Evolutionary conservation across 2,329 filamentous ascomycete genomes (phyloP), one percentile per base, ranked within the genome.

Genomic region (Simplicillium aogashimaense): DNA sequence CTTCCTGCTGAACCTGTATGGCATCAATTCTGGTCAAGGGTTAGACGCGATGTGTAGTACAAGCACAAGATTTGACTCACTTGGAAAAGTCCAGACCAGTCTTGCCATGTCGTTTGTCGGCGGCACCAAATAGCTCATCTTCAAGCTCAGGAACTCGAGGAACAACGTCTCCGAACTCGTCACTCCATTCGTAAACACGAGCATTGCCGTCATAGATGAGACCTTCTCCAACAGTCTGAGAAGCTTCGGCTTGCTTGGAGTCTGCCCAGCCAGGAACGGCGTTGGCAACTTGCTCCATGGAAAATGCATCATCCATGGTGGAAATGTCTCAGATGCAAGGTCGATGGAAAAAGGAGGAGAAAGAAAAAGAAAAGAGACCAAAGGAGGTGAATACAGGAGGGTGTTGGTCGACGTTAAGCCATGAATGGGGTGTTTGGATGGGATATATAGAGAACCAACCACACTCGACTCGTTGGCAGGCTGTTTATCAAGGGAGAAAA

Each of bases 121-220:
- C 69, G 41, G 65, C 58, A 4, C 78, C 78, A 43, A 94, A 98
- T 7, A 98, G 76, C 50, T 82, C 67, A 7, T 72, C 50, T 65
- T 97, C 90, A 0, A 98, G 74, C 36, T 78, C 74, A 0, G 72
- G 66, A 39, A 81, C 74, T 37, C 67, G 68, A 0, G 88, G 88
- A 7, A 83, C 90, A 40, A 98, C 69, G 32, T 97, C 90, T 2
- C 90, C 92, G 49, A 74, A 85, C 3, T 94, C 86, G 10, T 88
- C 87, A 14, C 79, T 72, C 83, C 85, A 97, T 53, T 89, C 77
- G 51, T 97, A 97, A 34, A 83, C 69, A 0, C 56, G 63, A n/a
- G 78, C 81, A 40, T 74, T 74, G 30, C 66, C 59, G 12, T 70
- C 74, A 63, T 70, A 78, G 3, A 56, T 51, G 13, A 30, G 30